Evolutionary conservation across 2,329 filamentous ascomycete genomes (phyloP).

Genomic region (Lasiodiplodia sp.): DNA sequence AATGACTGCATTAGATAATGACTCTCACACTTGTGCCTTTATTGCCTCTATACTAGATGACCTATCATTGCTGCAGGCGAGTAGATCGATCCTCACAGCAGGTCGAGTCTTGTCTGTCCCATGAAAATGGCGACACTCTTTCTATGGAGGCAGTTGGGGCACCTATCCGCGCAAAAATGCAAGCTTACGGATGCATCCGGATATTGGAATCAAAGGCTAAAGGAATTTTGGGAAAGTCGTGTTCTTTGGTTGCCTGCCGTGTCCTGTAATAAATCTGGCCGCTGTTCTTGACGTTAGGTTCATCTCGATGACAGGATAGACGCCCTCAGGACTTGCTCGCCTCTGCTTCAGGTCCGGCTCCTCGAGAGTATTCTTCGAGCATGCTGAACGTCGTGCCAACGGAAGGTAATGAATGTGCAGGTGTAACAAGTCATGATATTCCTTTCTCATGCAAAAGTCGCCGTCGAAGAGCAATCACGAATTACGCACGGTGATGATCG

Average conservation of each 20-base stretch:
- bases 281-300: no score
- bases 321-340: no score
- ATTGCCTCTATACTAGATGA: background rate
- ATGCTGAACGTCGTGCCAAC: background rate
- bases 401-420: background rate
- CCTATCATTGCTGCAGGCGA: background rate
- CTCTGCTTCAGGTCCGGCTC: background rate
- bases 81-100: background rate
- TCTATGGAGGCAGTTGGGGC: no score
- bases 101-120: no score
- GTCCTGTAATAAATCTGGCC: no score
- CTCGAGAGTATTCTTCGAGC: background rate
- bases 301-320: no score
- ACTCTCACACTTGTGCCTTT: background rate
- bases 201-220: no score
- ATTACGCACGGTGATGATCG: background rate
- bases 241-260: no score
- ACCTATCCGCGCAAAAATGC: no score
- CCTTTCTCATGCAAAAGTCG: conserved; percentile 10
- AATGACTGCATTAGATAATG: background rate
- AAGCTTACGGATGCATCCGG: no score
- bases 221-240: no score
- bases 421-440: conserved; percentile 12
- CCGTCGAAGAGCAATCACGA: background rate
- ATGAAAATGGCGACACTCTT: no score